A percentile compares a stretch with the other conserved stretches of the same genome.
Conservation (phyloP, 2,329 filamentous ascomycete genomes). For the Balansia obtecta region DNA sequence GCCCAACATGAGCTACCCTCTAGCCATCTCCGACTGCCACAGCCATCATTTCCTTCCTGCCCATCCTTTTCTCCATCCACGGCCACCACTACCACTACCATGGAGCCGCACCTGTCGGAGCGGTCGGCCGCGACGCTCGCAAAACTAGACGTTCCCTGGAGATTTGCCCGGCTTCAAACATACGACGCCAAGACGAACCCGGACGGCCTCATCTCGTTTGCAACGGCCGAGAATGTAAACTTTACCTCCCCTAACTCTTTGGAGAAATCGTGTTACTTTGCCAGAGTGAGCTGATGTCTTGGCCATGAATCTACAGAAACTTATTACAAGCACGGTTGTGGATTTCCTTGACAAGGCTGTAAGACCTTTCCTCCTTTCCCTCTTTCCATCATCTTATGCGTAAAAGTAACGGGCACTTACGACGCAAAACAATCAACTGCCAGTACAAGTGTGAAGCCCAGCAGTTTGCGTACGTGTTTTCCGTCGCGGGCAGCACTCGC, state of each 20-base stretch:
- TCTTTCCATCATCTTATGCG: not conserved
- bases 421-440: not conserved
- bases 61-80: not conserved
- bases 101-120: conserved; percentile 11
- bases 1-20: too few relatives aligned
- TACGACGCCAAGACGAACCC: conserved; percentile 28
- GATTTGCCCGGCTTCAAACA: conserved; percentile 17
- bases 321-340: conserved; percentile 27
- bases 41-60: not conserved
- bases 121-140: conserved; percentile 14
- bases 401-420: too few relatives aligned
- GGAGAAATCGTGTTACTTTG: too few relatives aligned
- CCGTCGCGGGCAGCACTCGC: conserved; percentile 20
- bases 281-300: too few relatives aligned
- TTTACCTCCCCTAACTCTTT: too few relatives aligned
- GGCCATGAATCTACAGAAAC: conserved; percentile 11
- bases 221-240: conserved; percentile 33
- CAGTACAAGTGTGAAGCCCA: conserved; percentile 15
- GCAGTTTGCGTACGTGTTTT: conserved; percentile 25
- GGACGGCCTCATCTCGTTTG: conserved; percentile 33
- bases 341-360: conserved; percentile 18
- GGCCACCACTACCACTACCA: not conserved
- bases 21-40: too few relatives aligned
- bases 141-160: conserved; percentile 18
- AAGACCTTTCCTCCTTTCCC: conserved; percentile 10